Base-by-base conservation (phyloP, 768 basidiomycete species). In the Auriscalpium vulgare region DNA sequence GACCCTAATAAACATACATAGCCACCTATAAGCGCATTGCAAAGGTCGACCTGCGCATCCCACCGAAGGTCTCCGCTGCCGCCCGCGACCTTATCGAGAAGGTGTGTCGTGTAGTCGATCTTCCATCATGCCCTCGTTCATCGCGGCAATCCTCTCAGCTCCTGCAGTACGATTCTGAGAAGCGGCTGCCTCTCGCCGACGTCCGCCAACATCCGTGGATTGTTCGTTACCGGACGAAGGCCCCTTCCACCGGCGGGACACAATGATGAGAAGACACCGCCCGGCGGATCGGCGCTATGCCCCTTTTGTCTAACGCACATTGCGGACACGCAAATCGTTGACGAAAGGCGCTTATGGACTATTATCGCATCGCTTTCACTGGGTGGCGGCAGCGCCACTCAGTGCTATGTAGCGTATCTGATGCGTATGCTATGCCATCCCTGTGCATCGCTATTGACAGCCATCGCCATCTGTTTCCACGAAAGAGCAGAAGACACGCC, bases 1-100 rank as follows among this genome's bases (percentile, higher is more conserved):
- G 51, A 29, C 60, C 62, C 44, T 58, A 57, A 57, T 45, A 62
- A 43, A 51, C 17, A 47, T 35, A 21, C 46, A 14, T 56, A 89
- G 95, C 91, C 43, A 97, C 95, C 0, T 95, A 97, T 69, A 82
- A 84, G 53, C 83, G 93, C 9, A 98, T 98, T 58, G 83, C 87
- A 21, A 83, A 78, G 58, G 91, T 95, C n/a, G 89, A 97, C 65
- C 79, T 95, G 19, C 64, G 62, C 55, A 72, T 76, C 56, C 75
- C 77, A 4, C 35, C 67, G 3, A 70, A 69, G 11, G 67, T 77
- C 21, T 74, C 73, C 2, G 67, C 68, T 1, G 78, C 80, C 51
- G 79, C 76, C 1, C 71, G 68, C 40, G 74, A 77, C 58, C 62
- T 80, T 3, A 81, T 79, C 52, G 66, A 66, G n/a, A 75, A 69